A percentile compares a stretch with the other conserved stretches of the same genome.
Evolutionary conservation across 163 green algal species (phyloP).

Genomic region (Chloroidium sp.): DNA sequence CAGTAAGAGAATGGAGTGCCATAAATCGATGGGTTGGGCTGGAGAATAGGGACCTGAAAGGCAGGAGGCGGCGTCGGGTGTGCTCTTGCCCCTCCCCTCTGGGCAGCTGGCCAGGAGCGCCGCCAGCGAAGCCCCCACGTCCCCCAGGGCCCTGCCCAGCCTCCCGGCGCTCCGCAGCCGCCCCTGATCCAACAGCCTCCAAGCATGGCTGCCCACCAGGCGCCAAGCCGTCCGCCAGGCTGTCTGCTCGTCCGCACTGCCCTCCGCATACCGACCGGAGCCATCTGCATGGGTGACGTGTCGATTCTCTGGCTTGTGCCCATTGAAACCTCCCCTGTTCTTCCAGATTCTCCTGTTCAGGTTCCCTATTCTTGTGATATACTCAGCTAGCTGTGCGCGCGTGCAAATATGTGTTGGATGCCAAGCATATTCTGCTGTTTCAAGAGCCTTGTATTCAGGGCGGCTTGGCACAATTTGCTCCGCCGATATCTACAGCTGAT

Average conservation of each 20-base stretch:
- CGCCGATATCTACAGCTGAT: too few relatives aligned
- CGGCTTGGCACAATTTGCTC: too few relatives aligned
- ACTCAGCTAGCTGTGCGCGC: too few relatives aligned
- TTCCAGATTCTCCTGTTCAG: too few relatives aligned
- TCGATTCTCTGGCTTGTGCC: too few relatives aligned
- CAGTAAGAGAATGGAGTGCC: background rate
- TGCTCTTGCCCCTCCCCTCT: too few relatives aligned
- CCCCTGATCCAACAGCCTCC: constrained; percentile 12
- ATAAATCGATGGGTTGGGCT: background rate
- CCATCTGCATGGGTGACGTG: too few relatives aligned
- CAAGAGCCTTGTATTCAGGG: too few relatives aligned
- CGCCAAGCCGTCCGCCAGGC: constrained; percentile 9
- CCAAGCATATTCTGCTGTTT: too few relatives aligned
- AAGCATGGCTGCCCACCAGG: constrained; percentile 13
- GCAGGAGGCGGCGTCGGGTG: background rate
- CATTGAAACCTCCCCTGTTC: too few relatives aligned
- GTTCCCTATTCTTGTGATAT: too few relatives aligned
- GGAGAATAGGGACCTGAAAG: background rate
- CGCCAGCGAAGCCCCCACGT: constrained; percentile 6
- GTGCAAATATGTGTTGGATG: too few relatives aligned
- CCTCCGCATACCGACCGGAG: background rate
- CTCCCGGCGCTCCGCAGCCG: background rate
- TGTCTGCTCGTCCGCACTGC: background rate
- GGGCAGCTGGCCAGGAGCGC: constrained; percentile 12
- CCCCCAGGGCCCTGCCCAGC: constrained; percentile 8